Percentiles rank a stretch among this genome's conserved stretches.
These are phyloP conservation scores for Nigrospora oryzae DNA, from an alignment of 2,329 filamentous ascomycete genomes.

Conservation along the genomic window DNA sequence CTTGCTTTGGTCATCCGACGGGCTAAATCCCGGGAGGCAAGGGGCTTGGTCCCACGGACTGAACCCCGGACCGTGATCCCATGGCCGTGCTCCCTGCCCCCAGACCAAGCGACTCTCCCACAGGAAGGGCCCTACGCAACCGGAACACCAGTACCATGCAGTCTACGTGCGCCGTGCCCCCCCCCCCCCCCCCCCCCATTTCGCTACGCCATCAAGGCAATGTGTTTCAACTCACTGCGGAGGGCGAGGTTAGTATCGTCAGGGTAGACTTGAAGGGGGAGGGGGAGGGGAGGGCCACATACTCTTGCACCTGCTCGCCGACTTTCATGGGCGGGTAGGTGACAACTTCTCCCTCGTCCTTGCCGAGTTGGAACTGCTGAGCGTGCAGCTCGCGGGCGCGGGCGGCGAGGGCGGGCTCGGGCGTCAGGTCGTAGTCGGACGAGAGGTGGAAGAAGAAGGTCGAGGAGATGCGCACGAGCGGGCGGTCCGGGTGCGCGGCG, in stretches of 20 bases:
- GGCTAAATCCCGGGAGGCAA: too few relatives aligned
- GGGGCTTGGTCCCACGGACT: too few relatives aligned
- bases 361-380: slow-evolving; percentile 37
- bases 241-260: background rate
- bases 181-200: background rate
- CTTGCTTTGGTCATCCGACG: too few relatives aligned
- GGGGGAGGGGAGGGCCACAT: slow-evolving; percentile 13
- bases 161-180: too few relatives aligned
- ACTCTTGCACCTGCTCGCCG: slow-evolving; percentile 50
- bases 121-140: too few relatives aligned
- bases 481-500: slow-evolving; percentile 33
- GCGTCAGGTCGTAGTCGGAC: slow-evolving; percentile 46
- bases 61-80: too few relatives aligned
- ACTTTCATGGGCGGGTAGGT: slow-evolving; percentile 48
- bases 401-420: slow-evolving; percentile 38
- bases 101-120: too few relatives aligned
- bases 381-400: slow-evolving; percentile 34
- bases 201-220: slow-evolving; percentile 1
- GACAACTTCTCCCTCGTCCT: slow-evolving; percentile 42
- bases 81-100: too few relatives aligned
- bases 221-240: slow-evolving; percentile 1
- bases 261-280: background rate
- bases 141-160: background rate
- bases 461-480: slow-evolving; percentile 48
- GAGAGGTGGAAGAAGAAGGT: slow-evolving; percentile 54